Percentiles rank a stretch among this genome's conserved stretches.
Conservation (phyloP, 306 rosid genomes). For the Alnus rubra region DNA sequence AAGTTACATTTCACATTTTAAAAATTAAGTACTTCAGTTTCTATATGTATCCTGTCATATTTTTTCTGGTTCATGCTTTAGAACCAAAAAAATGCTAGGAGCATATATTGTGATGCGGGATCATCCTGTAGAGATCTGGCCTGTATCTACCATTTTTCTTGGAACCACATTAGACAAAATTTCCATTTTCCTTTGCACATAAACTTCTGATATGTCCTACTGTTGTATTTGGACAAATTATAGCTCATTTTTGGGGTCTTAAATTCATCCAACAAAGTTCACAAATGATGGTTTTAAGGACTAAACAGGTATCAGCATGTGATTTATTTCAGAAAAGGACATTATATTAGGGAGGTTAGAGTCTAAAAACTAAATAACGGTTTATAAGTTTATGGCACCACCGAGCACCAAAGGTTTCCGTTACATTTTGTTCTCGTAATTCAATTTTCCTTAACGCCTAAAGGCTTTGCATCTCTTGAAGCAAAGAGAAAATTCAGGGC, state of each 20-base stretch:
- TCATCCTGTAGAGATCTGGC: neutral
- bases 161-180: neutral
- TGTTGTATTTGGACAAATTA: slow-evolving; percentile 2
- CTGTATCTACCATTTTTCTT: neutral
- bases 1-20: too few relatives aligned
- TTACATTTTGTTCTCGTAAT: neutral
- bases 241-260: neutral
- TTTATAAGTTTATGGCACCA: neutral
- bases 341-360: neutral
- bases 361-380: neutral
- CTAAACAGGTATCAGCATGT: neutral
- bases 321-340: neutral
- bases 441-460: slow-evolving; percentile 50
- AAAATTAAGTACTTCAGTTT: too few relatives aligned
- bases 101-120: too few relatives aligned
- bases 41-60: too few relatives aligned
- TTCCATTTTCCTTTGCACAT: neutral
- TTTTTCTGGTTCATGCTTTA: too few relatives aligned
- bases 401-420: neutral
- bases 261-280: neutral
- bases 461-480: slow-evolving; percentile 96
- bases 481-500: slow-evolving; percentile 84
- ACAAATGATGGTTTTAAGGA: neutral
- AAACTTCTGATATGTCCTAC: neutral
- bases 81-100: too few relatives aligned